These are phyloP conservation scores for Fomitopsis schrenkii DNA, from an alignment of 1,284 basidiomycete species.

Conservation along the genomic window DNA sequence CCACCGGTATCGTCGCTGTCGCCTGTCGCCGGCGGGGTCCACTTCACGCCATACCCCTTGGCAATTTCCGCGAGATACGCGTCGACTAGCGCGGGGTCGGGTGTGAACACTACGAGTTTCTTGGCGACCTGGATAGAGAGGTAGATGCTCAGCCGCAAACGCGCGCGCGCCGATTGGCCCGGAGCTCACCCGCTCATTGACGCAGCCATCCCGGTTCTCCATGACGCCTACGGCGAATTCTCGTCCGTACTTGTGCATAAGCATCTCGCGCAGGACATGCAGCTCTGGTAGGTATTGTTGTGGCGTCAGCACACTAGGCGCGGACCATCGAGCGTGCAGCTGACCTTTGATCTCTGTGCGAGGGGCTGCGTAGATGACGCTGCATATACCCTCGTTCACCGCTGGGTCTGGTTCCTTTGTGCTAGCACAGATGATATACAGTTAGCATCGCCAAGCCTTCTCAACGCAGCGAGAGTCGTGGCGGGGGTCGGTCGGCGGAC, in stretches of 20 bases:
- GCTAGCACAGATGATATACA: constrained; percentile 33
- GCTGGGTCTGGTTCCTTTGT: constrained; percentile 80
- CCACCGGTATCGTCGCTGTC: constrained; percentile 25
- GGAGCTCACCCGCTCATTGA: constrained; percentile 68
- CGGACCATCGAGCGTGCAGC: neutral
- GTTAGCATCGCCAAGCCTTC: neutral
- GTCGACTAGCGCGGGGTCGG: constrained; percentile 74
- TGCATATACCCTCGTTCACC: constrained; percentile 71
- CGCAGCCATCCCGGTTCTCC: constrained; percentile 79
- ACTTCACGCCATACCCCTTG: constrained; percentile 79
- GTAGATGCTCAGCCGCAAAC: neutral
- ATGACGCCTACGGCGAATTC: constrained; percentile 79
- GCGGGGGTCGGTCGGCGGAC: constrained; percentile 21
- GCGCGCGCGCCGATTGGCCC: neutral
- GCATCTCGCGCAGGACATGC: constrained; percentile 85
- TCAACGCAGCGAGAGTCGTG: neutral
- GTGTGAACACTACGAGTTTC: constrained; percentile 71
- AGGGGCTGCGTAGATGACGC: constrained; percentile 88
- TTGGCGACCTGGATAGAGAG: constrained; percentile 51
- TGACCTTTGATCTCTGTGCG: constrained; percentile 87
- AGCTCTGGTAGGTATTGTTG: constrained; percentile 55
- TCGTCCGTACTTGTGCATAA: constrained; percentile 91
- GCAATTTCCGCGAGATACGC: constrained; percentile 88
- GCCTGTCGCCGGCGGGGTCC: constrained; percentile 40
- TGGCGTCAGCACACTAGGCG: neutral